Conservation (phyloP, 495 filamentous ascomycete species). For the Darksidea phi region DNA sequence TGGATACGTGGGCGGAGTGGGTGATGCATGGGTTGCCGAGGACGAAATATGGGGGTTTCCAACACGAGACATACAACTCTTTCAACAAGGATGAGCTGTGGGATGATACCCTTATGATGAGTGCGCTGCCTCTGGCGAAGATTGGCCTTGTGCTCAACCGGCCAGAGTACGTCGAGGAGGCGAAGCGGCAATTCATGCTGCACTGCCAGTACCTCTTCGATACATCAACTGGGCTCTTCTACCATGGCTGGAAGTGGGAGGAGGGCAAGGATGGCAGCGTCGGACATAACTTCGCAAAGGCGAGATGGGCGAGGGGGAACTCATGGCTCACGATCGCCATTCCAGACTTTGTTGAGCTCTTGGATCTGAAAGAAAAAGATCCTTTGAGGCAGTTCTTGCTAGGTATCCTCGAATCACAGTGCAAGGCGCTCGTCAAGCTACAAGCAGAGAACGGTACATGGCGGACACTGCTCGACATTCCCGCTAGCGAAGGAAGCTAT, state of each 20-base stretch:
- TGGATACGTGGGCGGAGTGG: slow-evolving; percentile 75
- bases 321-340: slow-evolving; percentile 73
- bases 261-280: slow-evolving; percentile 42
- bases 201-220: slow-evolving; percentile 74
- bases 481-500: slow-evolving; percentile 60
- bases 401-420: slow-evolving; percentile 62
- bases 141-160: slow-evolving; percentile 65
- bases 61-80: slow-evolving; percentile 66
- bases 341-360: slow-evolving; percentile 67
- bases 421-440: slow-evolving; percentile 54
- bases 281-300: slow-evolving; percentile 69
- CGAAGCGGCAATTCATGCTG: slow-evolving; percentile 68
- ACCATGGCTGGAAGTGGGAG: slow-evolving; percentile 73
- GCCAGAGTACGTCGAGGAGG: slow-evolving; percentile 68
- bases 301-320: slow-evolving; percentile 67
- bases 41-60: slow-evolving; percentile 69
- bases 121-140: slow-evolving; percentile 71
- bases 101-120: slow-evolving; percentile 83
- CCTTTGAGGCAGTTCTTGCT: slow-evolving; percentile 61
- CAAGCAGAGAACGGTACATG: slow-evolving; percentile 62
- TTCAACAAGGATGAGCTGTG: slow-evolving; percentile 68
- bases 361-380: slow-evolving; percentile 56
- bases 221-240: slow-evolving; percentile 63
- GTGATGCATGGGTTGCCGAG: slow-evolving; percentile 68
- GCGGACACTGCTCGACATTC: slow-evolving; percentile 64